Evolutionary conservation across 75 land plant species (phyloP).

Genomic region (Pinus tabuliformis): DNA sequence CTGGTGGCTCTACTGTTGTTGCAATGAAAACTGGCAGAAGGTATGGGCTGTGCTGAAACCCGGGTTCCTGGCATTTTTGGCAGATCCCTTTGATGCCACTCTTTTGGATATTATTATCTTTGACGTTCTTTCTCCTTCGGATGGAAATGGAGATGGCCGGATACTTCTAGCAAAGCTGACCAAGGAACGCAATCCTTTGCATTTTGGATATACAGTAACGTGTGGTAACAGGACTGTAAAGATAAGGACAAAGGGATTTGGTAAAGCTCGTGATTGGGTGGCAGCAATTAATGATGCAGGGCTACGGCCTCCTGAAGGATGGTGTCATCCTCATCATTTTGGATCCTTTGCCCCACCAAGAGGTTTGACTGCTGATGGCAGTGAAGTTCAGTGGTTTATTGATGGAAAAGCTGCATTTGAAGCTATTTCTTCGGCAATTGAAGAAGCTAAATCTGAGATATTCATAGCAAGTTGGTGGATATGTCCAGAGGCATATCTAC

Average conservation of each 20-base stretch:
- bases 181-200: no score
- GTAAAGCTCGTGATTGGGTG: constrained; percentile 87
- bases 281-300: constrained; percentile 98
- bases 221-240: constrained; percentile 81
- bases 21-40: no score
- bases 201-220: constrained; percentile 62
- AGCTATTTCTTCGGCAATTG: constrained; percentile 90
- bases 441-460: constrained; percentile 94
- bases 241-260: constrained; percentile 59
- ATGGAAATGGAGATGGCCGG: no score
- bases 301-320: constrained; percentile 92
- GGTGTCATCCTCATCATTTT: constrained; percentile 97
- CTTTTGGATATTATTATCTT: no score
- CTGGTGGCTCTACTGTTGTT: no score
- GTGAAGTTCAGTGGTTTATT: constrained; percentile 90
- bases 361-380: constrained; percentile 83
- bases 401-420: constrained; percentile 94
- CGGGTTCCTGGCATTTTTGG: no score
- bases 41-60: no score
- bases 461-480: constrained; percentile 99
- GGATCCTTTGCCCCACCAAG: constrained; percentile 98
- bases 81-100: no score
- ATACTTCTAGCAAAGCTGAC: no score
- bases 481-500: constrained; percentile 91
- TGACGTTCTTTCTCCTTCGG: no score